These are phyloP conservation scores for Curvularia sp. DNA, from an alignment of 2,329 filamentous ascomycete genomes.

Conservation along the genomic window DNA sequence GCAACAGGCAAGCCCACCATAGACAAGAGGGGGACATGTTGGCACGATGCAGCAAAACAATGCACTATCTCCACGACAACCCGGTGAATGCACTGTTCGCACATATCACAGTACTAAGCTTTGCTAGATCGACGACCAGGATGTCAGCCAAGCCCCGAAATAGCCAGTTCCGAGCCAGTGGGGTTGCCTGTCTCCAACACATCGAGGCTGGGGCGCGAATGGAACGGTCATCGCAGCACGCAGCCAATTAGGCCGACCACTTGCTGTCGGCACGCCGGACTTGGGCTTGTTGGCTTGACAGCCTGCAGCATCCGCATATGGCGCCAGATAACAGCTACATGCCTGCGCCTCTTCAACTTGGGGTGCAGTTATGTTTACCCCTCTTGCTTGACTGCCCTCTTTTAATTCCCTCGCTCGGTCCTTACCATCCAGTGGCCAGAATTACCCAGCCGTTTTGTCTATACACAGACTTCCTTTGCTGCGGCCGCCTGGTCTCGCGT, in stretches of 20 bases:
- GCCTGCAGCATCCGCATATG: slow-evolving; percentile 24
- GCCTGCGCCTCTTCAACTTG: slow-evolving; percentile 31
- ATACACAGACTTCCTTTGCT: background rate
- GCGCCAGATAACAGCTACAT: slow-evolving; percentile 25
- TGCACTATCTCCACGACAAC: background rate
- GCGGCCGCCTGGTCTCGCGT: slow-evolving; percentile 24
- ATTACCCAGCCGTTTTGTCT: background rate
- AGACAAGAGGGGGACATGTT: background rate
- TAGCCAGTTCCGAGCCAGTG: slow-evolving; percentile 24
- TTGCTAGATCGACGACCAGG: slow-evolving; percentile 16
- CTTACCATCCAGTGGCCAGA: background rate
- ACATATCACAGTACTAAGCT: slow-evolving; percentile 8
- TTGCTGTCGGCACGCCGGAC: slow-evolving; percentile 29
- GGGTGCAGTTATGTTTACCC: slow-evolving; percentile 11
- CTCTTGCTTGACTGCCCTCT: slow-evolving; percentile 7
- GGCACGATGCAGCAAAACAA: background rate
- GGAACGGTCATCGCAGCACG: slow-evolving; percentile 19
- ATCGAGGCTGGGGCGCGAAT: slow-evolving; percentile 31
- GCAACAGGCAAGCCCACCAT: background rate
- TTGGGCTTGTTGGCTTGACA: slow-evolving; percentile 29
- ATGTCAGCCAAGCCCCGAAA: slow-evolving; percentile 22
- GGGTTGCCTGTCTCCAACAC: slow-evolving; percentile 23
- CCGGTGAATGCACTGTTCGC: background rate
- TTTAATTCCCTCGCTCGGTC: slow-evolving; percentile 5
- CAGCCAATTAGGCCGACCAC: slow-evolving; percentile 28